Evolutionary conservation across 805 yeast species (phyloP), one percentile per base, ranked within the genome.

Genomic region (Kuraishia borneana): DNA sequence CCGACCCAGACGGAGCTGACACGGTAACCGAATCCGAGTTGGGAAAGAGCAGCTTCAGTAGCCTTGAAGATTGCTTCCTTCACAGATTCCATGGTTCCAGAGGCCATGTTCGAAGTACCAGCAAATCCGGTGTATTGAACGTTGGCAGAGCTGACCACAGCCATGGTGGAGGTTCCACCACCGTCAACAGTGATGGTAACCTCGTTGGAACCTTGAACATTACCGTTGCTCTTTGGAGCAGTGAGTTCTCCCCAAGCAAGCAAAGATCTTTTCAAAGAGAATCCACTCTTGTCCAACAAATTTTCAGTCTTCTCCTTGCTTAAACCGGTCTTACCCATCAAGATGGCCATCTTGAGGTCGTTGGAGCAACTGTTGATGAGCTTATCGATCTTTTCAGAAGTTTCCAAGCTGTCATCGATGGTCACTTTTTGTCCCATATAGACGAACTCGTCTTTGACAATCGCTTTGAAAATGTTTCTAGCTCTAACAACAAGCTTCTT

Each of bases 111-210:
- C 13, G 44, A 35, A 10, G 45, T 23, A n/a, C 45, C 49, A 10
- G 35, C 32, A 7, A n/a, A 26, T 4, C 43, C 42, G 2, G 30
- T 18, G 14, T 33, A 34, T 12, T 34, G 31, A 9, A 25, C 18
- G 6, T 45, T 46, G 14, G 33, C 20, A 3, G 39, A 18, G 18
- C 37, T 37, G 19, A 46, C 36, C 5, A 38, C 41, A 5, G 43
- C 47, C 6, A 42, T 30, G 18, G 48, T 43, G 25, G 43, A 43
- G 19, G 49, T 36, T 5, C 51, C 51, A n/a, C 51, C 51, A n/a
- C 47, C 51, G 32, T 46, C 51, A 19, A 46, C 38, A 3, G 38
- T 33, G n/a, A n/a, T n/a, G n/a, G n/a, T n/a, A n/a, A n/a, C n/a
- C n/a, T n/a, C n/a, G n/a, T n/a, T n/a, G n/a, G n/a, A n/a, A n/a